These are phyloP conservation scores for Panicum miliaceum DNA, from an alignment of 176 grass and related monocot genomes.

Conservation along the genomic window DNA sequence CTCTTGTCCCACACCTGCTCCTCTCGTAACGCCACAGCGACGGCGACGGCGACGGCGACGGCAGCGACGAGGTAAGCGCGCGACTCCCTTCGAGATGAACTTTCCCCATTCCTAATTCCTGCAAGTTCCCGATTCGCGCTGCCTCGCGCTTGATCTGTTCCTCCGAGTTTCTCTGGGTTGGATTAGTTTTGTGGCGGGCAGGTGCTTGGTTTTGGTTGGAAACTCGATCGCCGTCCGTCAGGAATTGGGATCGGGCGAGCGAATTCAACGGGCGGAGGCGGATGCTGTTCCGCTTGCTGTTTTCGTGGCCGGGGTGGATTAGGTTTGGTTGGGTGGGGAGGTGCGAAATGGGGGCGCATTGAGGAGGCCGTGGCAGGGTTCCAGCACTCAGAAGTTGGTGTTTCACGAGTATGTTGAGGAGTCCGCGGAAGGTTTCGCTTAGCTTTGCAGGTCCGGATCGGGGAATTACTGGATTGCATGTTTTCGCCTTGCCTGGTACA, in stretches of 20 bases:
- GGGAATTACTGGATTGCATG: neutral
- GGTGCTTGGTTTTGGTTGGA: neutral
- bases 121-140: neutral
- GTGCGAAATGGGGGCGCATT: conserved; percentile 4
- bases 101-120: neutral
- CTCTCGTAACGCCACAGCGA: neutral
- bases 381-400: neutral
- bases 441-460: neutral
- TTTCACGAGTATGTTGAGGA: neutral
- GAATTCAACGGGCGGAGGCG: neutral
- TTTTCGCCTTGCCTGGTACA: neutral
- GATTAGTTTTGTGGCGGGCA: neutral
- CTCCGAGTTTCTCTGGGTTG: neutral
- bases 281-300: neutral
- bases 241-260: neutral
- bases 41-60: no score
- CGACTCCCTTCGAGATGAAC: neutral
- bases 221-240: neutral
- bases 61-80: neutral
- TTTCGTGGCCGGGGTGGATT: neutral
- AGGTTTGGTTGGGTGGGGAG: neutral
- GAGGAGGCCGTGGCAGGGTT: neutral
- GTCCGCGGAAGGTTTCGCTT: no score
- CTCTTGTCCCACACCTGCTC: conserved; percentile 1
- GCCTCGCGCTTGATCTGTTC: neutral